Base-by-base conservation (phyloP, 2,329 filamentous ascomycete species). In the Fusarium staphyleae region DNA sequence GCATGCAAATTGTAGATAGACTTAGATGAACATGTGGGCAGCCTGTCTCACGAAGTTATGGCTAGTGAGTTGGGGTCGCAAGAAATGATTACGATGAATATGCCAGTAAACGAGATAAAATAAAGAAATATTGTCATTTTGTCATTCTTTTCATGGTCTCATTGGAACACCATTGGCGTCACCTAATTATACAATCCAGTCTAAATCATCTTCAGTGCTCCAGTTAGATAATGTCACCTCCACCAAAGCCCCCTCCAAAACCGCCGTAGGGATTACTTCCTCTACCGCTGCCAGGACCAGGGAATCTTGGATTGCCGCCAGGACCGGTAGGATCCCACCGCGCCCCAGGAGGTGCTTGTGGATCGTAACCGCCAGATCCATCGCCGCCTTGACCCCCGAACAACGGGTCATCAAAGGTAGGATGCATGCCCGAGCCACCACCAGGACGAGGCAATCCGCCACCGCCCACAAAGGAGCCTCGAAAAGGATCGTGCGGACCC, bases 341-440 rank as follows among this genome's bases (percentile, higher is more conserved):
- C n/a, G 92, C 88, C 1, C 95, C 95, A 2, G 91, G 92, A 4
- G 95, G 95, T 22, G 85, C 87, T 69, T 87, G 88, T 2, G 88
- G 86, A 68, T 93, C 83, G 67, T 70, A 73, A 2, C 61, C 69
- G 3, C 56, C 64, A 5, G 58, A 52, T 6, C 59, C 65, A 0
- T 77, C 79, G 12, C 50, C 43, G 28, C 74, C 73, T 12, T 73
- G 77, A 2, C 74, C 73, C 9, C 77, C 77, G 69, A 96, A 96
- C 40, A 97, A 74, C 6, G 91, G 91, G 69, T 98, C 93, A 66
- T 96, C 91, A 70, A 96, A 95, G 0, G 93, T 96, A 1, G 95
- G 95, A 73, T 97, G 90, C 95, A 99, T 99, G 1, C 95, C 95
- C 11, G 88, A 86, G 10, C 82, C 82, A 15, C 86, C 83, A 12